Conservation (phyloP, 1,284 basidiomycete genomes). For the Tilletia indica region DNA sequence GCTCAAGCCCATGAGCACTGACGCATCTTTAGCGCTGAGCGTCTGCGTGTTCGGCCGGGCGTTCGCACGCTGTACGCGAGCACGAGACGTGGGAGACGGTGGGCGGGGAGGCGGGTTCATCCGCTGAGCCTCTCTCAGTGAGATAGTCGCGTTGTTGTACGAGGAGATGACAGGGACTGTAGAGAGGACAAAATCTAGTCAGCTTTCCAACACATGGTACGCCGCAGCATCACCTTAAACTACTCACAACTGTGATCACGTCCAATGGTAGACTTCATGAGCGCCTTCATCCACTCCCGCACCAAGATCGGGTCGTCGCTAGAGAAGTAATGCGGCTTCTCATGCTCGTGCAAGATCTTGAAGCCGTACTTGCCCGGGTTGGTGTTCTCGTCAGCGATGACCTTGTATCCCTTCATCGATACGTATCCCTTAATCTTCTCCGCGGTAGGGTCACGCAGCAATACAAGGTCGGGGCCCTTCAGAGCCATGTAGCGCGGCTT, state of each 20-base stretch:
- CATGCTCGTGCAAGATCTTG: slow-evolving; percentile 83
- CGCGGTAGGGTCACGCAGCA: slow-evolving; percentile 46
- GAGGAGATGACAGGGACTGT: slow-evolving; percentile 81
- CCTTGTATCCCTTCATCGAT: slow-evolving; percentile 86
- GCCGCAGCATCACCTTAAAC: too few species aligned
- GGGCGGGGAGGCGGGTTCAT: slow-evolving; percentile 93
- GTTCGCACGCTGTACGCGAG: slow-evolving; percentile 81
- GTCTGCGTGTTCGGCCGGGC: slow-evolving; percentile 85
- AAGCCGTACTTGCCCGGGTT: slow-evolving; percentile 93
- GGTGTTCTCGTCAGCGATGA: slow-evolving; percentile 86
- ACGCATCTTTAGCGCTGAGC: slow-evolving; percentile 66
- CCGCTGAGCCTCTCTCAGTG: slow-evolving; percentile 86
- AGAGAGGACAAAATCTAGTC: not conserved
- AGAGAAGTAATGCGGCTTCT: slow-evolving; percentile 86
- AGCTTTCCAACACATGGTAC: not conserved
- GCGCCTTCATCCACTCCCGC: slow-evolving; percentile 98
- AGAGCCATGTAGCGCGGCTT: slow-evolving; percentile 90
- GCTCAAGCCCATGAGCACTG: slow-evolving; percentile 51
- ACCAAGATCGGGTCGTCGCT: slow-evolving; percentile 79
- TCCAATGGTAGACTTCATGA: slow-evolving; percentile 97
- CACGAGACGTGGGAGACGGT: slow-evolving; percentile 79
- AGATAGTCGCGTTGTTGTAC: slow-evolving; percentile 94
- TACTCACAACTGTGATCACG: slow-evolving; percentile 58
- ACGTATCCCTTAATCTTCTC: slow-evolving; percentile 86
- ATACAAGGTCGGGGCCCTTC: slow-evolving; percentile 69